A percentile compares a stretch with the other conserved stretches of the same genome.
These are phyloP conservation scores for Escallonia rubra DNA, from an alignment of 129 eudicot genomes.

Conservation along the genomic window DNA sequence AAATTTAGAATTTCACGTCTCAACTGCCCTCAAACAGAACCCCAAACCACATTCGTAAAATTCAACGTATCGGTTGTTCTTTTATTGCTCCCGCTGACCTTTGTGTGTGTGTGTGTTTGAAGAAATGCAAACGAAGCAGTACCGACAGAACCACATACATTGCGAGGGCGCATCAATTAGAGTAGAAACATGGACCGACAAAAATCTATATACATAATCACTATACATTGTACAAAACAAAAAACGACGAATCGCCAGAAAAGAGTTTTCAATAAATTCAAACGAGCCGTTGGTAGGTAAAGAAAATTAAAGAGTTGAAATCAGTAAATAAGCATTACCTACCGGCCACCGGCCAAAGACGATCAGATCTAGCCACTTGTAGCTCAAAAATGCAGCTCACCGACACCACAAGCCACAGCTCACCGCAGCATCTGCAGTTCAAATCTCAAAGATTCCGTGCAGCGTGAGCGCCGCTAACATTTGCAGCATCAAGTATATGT, in stretches of 20 bases:
- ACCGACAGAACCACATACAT: too few species aligned
- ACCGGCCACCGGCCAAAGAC: slow-evolving; percentile 16
- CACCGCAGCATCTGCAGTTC: slow-evolving; percentile 7
- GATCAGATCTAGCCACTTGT: slow-evolving; percentile 33
- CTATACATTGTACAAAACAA: neutral
- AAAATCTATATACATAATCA: neutral
- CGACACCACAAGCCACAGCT: slow-evolving; percentile 9
- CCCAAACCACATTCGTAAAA: neutral
- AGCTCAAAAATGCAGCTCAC: slow-evolving; percentile 8
- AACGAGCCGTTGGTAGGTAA: slow-evolving; percentile 10
- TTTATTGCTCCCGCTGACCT: neutral
- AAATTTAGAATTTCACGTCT: neutral
- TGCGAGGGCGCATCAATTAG: too few species aligned
- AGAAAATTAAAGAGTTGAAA: neutral
- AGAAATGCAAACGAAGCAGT: too few species aligned
- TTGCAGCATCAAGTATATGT: too few species aligned
- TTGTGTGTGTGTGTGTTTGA: neutral
- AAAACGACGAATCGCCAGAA: slow-evolving; percentile 3
- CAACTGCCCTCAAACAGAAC: neutral
- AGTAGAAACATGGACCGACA: neutral
- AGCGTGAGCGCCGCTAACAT: neutral
- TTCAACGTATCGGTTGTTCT: neutral
- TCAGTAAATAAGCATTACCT: slow-evolving; percentile 1
- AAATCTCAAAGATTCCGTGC: slow-evolving; percentile 4
- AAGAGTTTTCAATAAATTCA: neutral